Conservation (phyloP, 148 eudicot species). For the Diospyros lotus region DNA sequence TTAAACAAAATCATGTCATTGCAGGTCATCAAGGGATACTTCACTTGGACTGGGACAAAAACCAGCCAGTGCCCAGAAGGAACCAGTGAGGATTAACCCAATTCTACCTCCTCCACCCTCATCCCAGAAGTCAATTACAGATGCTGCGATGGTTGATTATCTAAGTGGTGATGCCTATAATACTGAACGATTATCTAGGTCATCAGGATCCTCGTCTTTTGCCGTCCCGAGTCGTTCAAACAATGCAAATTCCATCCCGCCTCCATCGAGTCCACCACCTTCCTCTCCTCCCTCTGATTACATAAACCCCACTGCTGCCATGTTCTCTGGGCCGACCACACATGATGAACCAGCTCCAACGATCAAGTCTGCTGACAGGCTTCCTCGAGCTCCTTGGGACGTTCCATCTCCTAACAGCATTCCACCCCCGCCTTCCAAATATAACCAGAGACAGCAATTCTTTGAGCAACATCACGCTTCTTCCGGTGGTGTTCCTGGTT, state of each 20-base stretch:
- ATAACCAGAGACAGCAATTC: conserved; percentile 74
- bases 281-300: conserved; percentile 44
- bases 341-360: conserved; percentile 33
- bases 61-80: conserved; percentile 18
- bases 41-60: conserved; percentile 44
- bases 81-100: conserved; percentile 41
- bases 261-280: conserved; percentile 28
- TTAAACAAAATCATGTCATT: conserved; percentile 5
- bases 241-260: conserved; percentile 28
- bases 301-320: conserved; percentile 55
- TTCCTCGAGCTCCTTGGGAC: conserved; percentile 63
- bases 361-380: conserved; percentile 36
- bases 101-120: conserved; percentile 79
- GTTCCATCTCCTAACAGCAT: conserved; percentile 36
- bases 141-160: conserved; percentile 44
- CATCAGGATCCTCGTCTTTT: conserved; percentile 29
- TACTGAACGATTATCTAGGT: conserved; percentile 33
- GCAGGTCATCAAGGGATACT: conserved; percentile 72
- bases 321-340: conserved; percentile 38
- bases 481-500: conserved; percentile 40
- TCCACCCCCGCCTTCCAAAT: conserved; percentile 81
- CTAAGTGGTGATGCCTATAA: conserved; percentile 62
- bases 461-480: conserved; percentile 45
- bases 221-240: conserved; percentile 30
- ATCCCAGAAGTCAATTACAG: conserved; percentile 47